Evolutionary conservation across 1,139 yeast species (phyloP), one percentile per base, ranked within the genome.

Genomic region (Tardiomyces digboiensis): DNA sequence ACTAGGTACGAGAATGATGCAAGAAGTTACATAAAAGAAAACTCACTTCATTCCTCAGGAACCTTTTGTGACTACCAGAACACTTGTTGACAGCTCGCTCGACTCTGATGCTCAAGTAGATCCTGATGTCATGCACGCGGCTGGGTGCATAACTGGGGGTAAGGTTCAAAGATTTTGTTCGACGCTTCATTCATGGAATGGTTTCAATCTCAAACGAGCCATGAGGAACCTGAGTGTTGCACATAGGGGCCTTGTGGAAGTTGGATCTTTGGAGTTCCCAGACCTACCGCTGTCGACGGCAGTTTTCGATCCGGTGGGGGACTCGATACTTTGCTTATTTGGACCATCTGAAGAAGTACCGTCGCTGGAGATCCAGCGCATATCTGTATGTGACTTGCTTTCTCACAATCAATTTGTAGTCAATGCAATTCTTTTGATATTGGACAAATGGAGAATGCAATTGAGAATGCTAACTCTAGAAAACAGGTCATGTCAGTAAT

Each of bases 251-350:
- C 46, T 48, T 36, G 46, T 59, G 20, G 36, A 49, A 10, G 56
- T 52, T 16, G 42, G 48, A 20, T 58, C 65, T 1, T 43, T 46
- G 26, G 54, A 54, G 29, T 62, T 52, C 46, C 93, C 91, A 1
- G 91, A 81, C 52, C 66, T 79, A 49, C 70, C 69, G n/a, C 67
- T 80, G 7, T 61, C 69, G 2, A 75, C 72, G 40, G 71, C 91
- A 2, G 75, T 72, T n/a, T 85, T 86, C 55, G 95, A 87, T 59
- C 73, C 85, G 0, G 76, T 83, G 21, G 73, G 82, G 12, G 93
- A 86, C 59, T 75, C 86, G 47, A 70, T 87, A 44, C 77, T 93
- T 1, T 75, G 81, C 53, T 82, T 77, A 2, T 67, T 84, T 46
- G 76, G 82, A 2, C 78, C 85, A 19, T 48, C 55, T 19, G 68